Conservation (phyloP, 2,329 filamentous ascomycete genomes). For the Byssothecium circinans region DNA sequence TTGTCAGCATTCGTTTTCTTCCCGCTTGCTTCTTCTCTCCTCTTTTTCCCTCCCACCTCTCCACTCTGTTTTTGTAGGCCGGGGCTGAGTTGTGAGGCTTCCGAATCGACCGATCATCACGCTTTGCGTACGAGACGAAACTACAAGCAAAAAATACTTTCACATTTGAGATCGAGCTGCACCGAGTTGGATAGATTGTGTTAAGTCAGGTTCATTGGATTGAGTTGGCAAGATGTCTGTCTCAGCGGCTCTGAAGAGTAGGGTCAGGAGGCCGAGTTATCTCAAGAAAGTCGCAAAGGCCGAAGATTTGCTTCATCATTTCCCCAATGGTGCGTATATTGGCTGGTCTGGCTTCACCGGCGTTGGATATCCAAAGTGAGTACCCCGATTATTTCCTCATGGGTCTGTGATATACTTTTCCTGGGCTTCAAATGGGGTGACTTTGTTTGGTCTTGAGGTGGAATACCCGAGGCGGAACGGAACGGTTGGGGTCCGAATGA, state of each 20-base stretch:
- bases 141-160: no score
- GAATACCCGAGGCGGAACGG: slow-evolving; percentile 31
- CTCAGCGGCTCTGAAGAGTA: slow-evolving; percentile 74
- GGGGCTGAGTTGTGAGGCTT: neutral
- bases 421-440: neutral
- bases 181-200: neutral
- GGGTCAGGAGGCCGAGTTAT: slow-evolving; percentile 74
- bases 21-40: neutral
- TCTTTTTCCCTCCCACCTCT: neutral
- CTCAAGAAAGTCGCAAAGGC: slow-evolving; percentile 78
- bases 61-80: neutral
- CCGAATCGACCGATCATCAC: neutral
- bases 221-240: slow-evolving; percentile 51
- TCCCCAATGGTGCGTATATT: slow-evolving; percentile 82
- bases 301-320: slow-evolving; percentile 77
- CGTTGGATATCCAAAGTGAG: slow-evolving; percentile 84
- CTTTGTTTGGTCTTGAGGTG: slow-evolving; percentile 6
- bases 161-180: neutral
- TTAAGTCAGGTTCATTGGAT: neutral
- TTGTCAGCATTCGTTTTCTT: neutral
- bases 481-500: slow-evolving; percentile 27
- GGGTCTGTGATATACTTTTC: neutral
- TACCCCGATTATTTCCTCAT: slow-evolving; percentile 14
- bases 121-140: no score
- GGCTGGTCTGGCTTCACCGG: slow-evolving; percentile 92